These are phyloP conservation scores for Pseudogymnoascus sp. DNA, from an alignment of 2,329 filamentous ascomycete genomes.

Conservation along the genomic window DNA sequence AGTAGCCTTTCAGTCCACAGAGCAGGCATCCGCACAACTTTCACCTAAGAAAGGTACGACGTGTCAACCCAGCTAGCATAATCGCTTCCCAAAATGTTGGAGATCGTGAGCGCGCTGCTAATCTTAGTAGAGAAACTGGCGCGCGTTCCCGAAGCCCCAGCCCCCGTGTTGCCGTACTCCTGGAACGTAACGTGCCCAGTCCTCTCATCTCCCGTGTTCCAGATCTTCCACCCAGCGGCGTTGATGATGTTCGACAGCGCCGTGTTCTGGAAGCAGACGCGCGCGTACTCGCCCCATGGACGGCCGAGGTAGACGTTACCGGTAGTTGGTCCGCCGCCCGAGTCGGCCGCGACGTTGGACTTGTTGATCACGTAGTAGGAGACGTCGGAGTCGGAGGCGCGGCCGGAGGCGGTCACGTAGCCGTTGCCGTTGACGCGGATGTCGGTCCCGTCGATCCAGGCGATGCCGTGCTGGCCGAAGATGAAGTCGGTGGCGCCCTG, in stretches of 20 bases:
- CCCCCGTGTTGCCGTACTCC: slow-evolving; percentile 46
- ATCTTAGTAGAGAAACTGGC: slow-evolving; percentile 38
- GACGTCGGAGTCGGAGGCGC: slow-evolving; percentile 29
- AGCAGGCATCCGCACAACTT: not conserved
- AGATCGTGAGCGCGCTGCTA: slow-evolving; percentile 33
- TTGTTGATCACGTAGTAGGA: slow-evolving; percentile 50
- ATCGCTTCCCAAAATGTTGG: slow-evolving; percentile 35
- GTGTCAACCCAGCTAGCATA: slow-evolving; percentile 37
- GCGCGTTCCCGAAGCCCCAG: slow-evolving; percentile 39
- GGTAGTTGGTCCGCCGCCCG: slow-evolving; percentile 28
- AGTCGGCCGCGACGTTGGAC: slow-evolving; percentile 35
- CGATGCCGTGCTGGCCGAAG: slow-evolving; percentile 43
- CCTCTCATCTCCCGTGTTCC: slow-evolving; percentile 33
- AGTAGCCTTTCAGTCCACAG: not conserved
- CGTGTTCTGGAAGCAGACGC: slow-evolving; percentile 43
- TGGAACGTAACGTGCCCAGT: slow-evolving; percentile 41
- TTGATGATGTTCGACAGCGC: slow-evolving; percentile 42
- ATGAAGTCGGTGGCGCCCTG: slow-evolving; percentile 52
- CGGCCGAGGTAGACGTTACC: slow-evolving; percentile 42
- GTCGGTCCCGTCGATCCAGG: slow-evolving; percentile 43
- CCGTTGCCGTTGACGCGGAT: slow-evolving; percentile 38
- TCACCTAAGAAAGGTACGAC: slow-evolving; percentile 28
- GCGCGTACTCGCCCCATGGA: slow-evolving; percentile 42
- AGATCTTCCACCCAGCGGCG: slow-evolving; percentile 40
- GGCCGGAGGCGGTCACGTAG: slow-evolving; percentile 39